Percentiles rank a stretch among this genome's conserved stretches.
Conservation (phyloP, 805 yeast genomes). For the Suhomyces sp. region DNA sequence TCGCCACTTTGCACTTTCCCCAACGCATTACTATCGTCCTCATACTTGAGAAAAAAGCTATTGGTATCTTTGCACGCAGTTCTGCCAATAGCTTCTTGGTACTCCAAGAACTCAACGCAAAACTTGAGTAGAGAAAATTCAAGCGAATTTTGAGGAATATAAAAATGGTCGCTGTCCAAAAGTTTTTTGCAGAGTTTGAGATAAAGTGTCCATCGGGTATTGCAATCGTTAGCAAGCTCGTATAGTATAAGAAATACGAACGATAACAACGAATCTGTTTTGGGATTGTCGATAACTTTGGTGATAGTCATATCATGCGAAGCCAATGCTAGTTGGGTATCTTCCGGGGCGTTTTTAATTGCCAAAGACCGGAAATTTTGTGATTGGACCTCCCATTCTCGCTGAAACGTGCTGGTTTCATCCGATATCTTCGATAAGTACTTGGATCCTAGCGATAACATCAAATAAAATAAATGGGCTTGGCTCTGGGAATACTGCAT, state of each 20-base stretch:
- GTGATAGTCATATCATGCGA: background rate
- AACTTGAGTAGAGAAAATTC: slow-evolving; percentile 20
- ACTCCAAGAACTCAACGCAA: slow-evolving; percentile 23
- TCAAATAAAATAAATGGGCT: slow-evolving; percentile 21
- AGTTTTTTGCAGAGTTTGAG: slow-evolving; percentile 17
- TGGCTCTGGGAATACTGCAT: slow-evolving; percentile 24
- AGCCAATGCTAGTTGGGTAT: background rate
- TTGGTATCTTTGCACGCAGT: slow-evolving; percentile 28
- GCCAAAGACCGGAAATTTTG: slow-evolving; percentile 17
- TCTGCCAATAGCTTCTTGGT: slow-evolving; percentile 27
- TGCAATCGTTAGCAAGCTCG: slow-evolving; percentile 27
- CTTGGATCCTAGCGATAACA: slow-evolving; percentile 24
- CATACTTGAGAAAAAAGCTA: slow-evolving; percentile 19
- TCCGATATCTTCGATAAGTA: slow-evolving; percentile 17
- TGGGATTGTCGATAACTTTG: background rate
- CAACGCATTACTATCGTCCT: slow-evolving; percentile 8
- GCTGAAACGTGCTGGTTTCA: slow-evolving; percentile 3
- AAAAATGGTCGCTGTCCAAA: slow-evolving; percentile 15
- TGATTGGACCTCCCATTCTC: slow-evolving; percentile 20
- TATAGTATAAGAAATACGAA: slow-evolving; percentile 22
- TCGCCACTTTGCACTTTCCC: background rate
- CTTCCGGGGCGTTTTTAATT: slow-evolving; percentile 1
- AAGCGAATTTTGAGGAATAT: slow-evolving; percentile 15
- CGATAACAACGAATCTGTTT: slow-evolving; percentile 18
- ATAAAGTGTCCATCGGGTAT: slow-evolving; percentile 20